A percentile compares a stretch with the other conserved stretches of the same genome.
phyloP scores from a whole-genome alignment of 371 early-diverging fungal genomes.

The Phascolomyces articulosus region DNA sequence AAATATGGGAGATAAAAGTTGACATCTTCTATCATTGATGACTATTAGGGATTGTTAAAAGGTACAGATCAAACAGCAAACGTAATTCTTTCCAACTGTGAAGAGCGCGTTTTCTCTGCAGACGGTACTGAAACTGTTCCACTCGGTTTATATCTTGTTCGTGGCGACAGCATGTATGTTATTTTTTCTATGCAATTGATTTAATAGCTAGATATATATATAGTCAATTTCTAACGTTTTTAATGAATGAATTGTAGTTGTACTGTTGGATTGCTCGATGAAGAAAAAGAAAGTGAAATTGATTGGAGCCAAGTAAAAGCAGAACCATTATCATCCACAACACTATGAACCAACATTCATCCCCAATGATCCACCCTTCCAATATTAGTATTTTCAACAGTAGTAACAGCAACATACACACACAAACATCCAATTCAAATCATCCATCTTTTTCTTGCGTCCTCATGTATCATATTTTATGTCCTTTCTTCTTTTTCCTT shows the following conservation, averaged over 20 bases:
- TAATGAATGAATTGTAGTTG: not conserved
- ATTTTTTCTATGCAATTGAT: no score
- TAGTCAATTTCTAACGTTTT: no score
- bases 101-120: constrained; percentile 78
- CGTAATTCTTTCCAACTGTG: constrained; percentile 70
- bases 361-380: no score
- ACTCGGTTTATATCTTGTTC: constrained; percentile 76
- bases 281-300: constrained; percentile 44
- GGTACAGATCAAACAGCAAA: constrained; percentile 86
- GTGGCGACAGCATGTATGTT: constrained; percentile 78
- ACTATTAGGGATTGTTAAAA: constrained; percentile 63
- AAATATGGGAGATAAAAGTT: not conserved
- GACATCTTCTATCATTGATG: no score
- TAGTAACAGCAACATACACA: no score
- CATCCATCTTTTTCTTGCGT: no score
- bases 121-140: constrained; percentile 74
- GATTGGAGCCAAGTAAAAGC: constrained; percentile 48
- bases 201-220: no score
- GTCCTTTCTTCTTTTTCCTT: not conserved
- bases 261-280: constrained; percentile 50
- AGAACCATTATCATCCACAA: constrained; percentile 35
- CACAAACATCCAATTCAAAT: not conserved
- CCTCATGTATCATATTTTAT: no score
- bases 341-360: constrained; percentile 5
- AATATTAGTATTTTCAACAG: no score